Base-by-base conservation (phyloP, 2,329 filamentous ascomycete genomes). In the Nothophoma quercina region DNA sequence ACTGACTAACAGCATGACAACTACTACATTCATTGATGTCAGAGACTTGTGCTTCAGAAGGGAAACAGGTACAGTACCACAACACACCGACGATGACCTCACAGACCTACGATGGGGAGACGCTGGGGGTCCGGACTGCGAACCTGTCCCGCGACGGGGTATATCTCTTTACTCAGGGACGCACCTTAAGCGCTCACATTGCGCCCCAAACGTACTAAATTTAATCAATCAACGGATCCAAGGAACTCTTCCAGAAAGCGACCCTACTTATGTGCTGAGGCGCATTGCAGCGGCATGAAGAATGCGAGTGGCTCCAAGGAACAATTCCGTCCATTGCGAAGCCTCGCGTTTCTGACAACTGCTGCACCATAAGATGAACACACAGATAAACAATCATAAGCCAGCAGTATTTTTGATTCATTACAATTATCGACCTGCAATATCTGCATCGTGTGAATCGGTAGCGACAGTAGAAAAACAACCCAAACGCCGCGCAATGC, bases 401-500 rank as follows among this genome's bases (percentile, higher is more conserved):
- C 57, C 56, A 34, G 3, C 5, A 16, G 29, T 41, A 18, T 45
- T 49, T 42, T 48, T 51, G 33, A 55, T 52, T 59, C 45, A 52
- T 53, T 48, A 53, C 26, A n/a, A 53, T 47, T 53, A 53, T 47
- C 38, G 43, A 21, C 50, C 50, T 23, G 50, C 50, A 53, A 47
- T 34, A 52, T 46, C 34, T 51, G 35, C 41, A 41, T 36, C 10
- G 4, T 7, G 18, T 42, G 29, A 47, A 43, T 38, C 50, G 30
- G 43, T 53, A 53, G 43, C 50, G 53, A 49, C 40, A 56, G 51
- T 32, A 47, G 25, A 47, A 49, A 53, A 52, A 32, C 32, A 60
- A 52, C 46, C 57, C 47, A 35, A 47, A 63, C 64, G 59, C 64
- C 29, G 54, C 50, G 61, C 55, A 52, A 63, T 63, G 63, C 56